Evolutionary conservation across 2,329 filamentous ascomycete species (phyloP), one percentile per base, ranked within the genome.

Genomic region (Sporothrix phasma): DNA sequence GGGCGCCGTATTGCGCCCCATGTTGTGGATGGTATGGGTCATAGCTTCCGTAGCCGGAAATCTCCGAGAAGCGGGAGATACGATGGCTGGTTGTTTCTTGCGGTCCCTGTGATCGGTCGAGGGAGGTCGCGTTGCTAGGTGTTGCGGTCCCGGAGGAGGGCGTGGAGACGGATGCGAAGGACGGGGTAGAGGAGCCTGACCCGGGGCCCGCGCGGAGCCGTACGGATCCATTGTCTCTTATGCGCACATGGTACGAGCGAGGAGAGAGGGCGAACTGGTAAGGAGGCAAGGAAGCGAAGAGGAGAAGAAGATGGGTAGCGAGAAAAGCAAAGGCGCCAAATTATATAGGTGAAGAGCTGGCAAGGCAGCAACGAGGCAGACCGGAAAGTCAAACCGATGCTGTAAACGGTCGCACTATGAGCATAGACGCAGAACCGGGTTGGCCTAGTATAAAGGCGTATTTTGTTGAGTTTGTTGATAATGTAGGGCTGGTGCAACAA

Each of bases 21-120:
- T 66, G 37, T 2, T 62, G 46, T 2, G 65, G 56, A 19, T 65
- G 58, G 56, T 66, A 64, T 2, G 70, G 73, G 63, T 87, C 86
- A 71, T 92, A 96, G 39, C 66, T 69, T 24, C 69, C 71, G 45
- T 70, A 69, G 65, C 72, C 71, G 47, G 69, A 66, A 29, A 75
- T 68, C 47, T 75, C 73, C 17, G 71, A 70, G 6, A 74, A 66
- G 37, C 67, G 71, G 17, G 72, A 71, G 58, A 73, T 73, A 63
- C 64, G 65, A 34, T 65, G 51, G 54, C 61, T 67, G 31, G 65
- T 17, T 1, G 17, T 24, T 22, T 56, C 39, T 17, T 64, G 61
- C 8, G 47, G 41, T 39, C 51, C 39, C 24, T 34, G 39, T 17
- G 54, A 24, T 22, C n/a, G 46, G 10, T 24, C 19, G 19, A 22